Base-by-base conservation (phyloP, 164 flowering plant genomes). In the Protea cynaroides region DNA sequence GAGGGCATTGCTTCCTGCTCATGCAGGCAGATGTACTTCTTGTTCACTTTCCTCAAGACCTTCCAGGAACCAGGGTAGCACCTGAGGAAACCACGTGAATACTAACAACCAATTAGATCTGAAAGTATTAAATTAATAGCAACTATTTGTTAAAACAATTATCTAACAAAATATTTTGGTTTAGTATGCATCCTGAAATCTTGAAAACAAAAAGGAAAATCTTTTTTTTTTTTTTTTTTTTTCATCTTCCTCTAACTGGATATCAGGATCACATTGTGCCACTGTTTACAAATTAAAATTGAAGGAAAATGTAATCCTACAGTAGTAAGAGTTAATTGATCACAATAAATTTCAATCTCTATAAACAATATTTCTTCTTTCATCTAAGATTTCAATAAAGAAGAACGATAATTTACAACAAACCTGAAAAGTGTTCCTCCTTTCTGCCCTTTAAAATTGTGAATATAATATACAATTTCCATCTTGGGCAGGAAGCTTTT, bases 351-450 rank as follows among this genome's bases (percentile, higher is more conserved):
- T 49, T 29, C 19, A 44, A 62, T 50, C 55, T 17, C 38, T 22
- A 62, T 13, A 50, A 34, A 52, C 21, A 13, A 49, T 53, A 49
- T 19, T 34, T 18, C 7, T 51, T 19, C 19, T n/a, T 15, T 46
- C 13, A 25, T n/a, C 19, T 34, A 23, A 6, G 23, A 18, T 38
- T 56, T 4, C 5, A 29, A n/a, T n/a, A 58, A 22, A 15, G 25
- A 11, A 55, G 12, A 21, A 9, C 8, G 47, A 12, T 21, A 25
- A 62, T 15, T n/a, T 18, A 19, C 14, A 59, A 38, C 67, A 36
- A 25, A 93, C 98, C 97, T 93, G 88, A 90, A 90, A 44, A 93
- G 94, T 12, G 78, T 74, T 65, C 98, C 97, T 68, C 97, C 97
- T 10, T 81, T 86, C 56, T 75, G 75, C 63, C 98, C 97, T 77